Evolutionary conservation across 306 rosid genomes (phyloP).

Genomic region (Abrus precatorius): DNA sequence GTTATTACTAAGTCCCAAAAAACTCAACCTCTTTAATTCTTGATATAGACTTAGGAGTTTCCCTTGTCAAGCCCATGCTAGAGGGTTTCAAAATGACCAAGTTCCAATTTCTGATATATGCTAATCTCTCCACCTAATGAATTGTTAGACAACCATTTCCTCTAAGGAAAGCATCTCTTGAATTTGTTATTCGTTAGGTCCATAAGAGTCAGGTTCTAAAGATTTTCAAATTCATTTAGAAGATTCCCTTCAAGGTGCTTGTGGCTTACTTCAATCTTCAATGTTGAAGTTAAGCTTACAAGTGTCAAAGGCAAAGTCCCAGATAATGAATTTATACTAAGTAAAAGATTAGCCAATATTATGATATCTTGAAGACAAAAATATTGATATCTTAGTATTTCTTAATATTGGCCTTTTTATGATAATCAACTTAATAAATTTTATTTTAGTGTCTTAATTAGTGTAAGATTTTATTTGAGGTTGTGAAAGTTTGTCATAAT

Average conservation of each 20-base stretch:
- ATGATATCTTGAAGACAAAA: no score
- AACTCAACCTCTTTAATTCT: conserved; percentile 72
- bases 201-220: conserved; percentile 76
- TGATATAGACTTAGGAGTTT: conserved; percentile 79
- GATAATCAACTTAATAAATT: no score
- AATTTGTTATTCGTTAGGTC: conserved; percentile 82
- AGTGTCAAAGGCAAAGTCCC: conserved; percentile 70
- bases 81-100: conserved; percentile 82
- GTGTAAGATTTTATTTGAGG: no score
- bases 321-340: conserved; percentile 73
- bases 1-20: conserved; percentile 82
- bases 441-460: no score
- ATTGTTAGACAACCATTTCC: conserved; percentile 81
- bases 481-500: no score
- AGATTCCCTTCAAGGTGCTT: conserved; percentile 69
- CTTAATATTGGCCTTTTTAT: no score
- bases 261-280: conserved; percentile 88
- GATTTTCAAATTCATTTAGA: conserved; percentile 52
- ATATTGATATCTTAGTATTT: no score
- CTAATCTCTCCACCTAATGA: conserved; percentile 80
- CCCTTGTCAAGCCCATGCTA: conserved; percentile 68
- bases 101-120: conserved; percentile 67
- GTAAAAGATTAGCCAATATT: conserved; percentile 63
- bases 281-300: conserved; percentile 66
- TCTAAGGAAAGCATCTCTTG: conserved; percentile 69